Conservation (phyloP, 192 early-diverging fungal genomes). For the Mortierella alpina region DNA sequence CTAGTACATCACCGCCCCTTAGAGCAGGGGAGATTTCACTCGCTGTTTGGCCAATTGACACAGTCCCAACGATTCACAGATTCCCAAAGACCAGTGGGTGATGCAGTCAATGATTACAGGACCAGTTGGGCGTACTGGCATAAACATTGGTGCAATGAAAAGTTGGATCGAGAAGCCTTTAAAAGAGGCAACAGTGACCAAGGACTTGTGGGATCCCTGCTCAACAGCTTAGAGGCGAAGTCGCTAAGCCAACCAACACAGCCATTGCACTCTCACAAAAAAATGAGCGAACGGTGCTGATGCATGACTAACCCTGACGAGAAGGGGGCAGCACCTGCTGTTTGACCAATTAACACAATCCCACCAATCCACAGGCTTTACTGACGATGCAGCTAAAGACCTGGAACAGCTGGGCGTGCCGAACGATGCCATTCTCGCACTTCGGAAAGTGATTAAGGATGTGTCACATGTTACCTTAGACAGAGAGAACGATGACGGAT, state of each 20-base stretch:
- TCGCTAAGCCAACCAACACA: conserved; percentile 37
- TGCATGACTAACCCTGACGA: conserved; percentile 15
- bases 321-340: conserved; percentile 10
- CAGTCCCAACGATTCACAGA: conserved; percentile 31
- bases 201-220: conserved; percentile 32
- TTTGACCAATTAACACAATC: conserved; percentile 43
- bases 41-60: conserved; percentile 43
- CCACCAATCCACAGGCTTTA: conserved; percentile 19
- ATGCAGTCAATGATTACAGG: conserved; percentile 12
- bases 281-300: conserved; percentile 30
- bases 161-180: conserved; percentile 19
- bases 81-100: conserved; percentile 16
- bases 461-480: conserved; percentile 20
- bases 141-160: neutral
- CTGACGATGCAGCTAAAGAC: no score
- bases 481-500: no score
- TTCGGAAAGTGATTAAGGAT: conserved; percentile 4
- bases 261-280: conserved; percentile 31
- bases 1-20: conserved; percentile 32
- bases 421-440: conserved; percentile 27
- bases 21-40: conserved; percentile 19
- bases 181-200: conserved; percentile 34
- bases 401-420: conserved; percentile 21
- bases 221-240: conserved; percentile 27
- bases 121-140: conserved; percentile 24